Evolutionary conservation across 2,329 filamentous ascomycete genomes (phyloP).

Genomic region (Calonectria leucothoes): DNA sequence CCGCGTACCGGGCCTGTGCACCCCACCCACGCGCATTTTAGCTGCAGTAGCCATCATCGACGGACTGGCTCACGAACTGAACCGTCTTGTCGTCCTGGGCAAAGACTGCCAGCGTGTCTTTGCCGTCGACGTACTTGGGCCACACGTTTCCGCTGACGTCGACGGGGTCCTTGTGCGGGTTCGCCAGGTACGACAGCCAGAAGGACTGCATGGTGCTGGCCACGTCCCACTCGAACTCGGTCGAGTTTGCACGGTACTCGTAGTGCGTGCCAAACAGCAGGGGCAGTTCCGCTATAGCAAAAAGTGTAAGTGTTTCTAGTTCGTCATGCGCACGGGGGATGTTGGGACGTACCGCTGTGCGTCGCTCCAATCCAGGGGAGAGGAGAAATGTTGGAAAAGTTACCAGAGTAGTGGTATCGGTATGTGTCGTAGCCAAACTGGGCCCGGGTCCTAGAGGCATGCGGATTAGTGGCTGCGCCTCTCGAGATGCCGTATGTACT

Average conservation of each 20-base stretch:
- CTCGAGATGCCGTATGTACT: not conserved
- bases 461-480: not conserved
- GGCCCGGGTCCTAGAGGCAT: slow-evolving; percentile 11
- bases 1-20: not conserved
- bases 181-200: slow-evolving; percentile 40
- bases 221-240: slow-evolving; percentile 44
- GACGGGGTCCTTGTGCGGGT: slow-evolving; percentile 30
- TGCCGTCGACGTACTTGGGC: slow-evolving; percentile 34
- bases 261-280: slow-evolving; percentile 46
- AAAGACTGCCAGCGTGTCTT: slow-evolving; percentile 36
- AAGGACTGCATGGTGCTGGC: slow-evolving; percentile 41
- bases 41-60: slow-evolving; percentile 25
- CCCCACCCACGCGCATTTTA: not conserved
- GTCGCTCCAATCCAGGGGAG: slow-evolving; percentile 51
- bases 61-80: slow-evolving; percentile 19
- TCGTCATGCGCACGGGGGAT: not conserved
- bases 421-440: slow-evolving; percentile 45
- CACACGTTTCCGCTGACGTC: slow-evolving; percentile 31
- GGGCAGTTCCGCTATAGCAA: slow-evolving; percentile 40
- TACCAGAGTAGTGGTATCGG: slow-evolving; percentile 54
- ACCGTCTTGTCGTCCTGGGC: slow-evolving; percentile 27
- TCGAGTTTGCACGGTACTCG: slow-evolving; percentile 43
- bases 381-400: slow-evolving; percentile 53
- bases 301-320: not conserved
- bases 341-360: slow-evolving; percentile 36